phyloP scores from a whole-genome alignment of 306 rosid genomes.

The Prunus armeniaca region DNA sequence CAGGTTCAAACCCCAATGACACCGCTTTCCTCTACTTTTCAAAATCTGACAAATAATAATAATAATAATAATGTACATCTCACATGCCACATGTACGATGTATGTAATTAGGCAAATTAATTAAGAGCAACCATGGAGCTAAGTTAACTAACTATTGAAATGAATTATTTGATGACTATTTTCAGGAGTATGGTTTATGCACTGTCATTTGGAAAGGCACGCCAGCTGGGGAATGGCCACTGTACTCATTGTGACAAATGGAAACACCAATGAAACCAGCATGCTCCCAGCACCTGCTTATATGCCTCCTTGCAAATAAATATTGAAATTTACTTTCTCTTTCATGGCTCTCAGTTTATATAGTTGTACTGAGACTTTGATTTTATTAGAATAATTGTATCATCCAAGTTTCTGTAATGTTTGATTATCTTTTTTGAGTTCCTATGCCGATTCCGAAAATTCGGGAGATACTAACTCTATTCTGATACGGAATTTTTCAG shows the following conservation, averaged over 20 bases:
- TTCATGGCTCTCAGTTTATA: neutral
- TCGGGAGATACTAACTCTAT: no score
- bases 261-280: slow-evolving; percentile 10
- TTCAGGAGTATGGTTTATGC: slow-evolving; percentile 39
- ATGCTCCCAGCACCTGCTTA: slow-evolving; percentile 18
- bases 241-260: slow-evolving; percentile 27
- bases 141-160: neutral
- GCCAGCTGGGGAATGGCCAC: slow-evolving; percentile 28
- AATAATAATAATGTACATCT: no score
- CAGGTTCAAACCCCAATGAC: no score
- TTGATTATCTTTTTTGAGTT: neutral
- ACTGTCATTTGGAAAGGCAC: slow-evolving; percentile 32
- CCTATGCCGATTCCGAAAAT: no score
- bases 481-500: no score
- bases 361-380: neutral
- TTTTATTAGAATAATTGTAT: neutral
- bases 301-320: slow-evolving; percentile 18
- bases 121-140: neutral
- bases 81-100: neutral
- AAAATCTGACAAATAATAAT: no score
- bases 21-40: no score
- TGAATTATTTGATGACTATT: neutral
- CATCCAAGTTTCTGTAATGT: neutral
- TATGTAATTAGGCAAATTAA: neutral
- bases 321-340: neutral